A percentile compares a stretch with the other conserved stretches of the same genome.
phyloP scores from a whole-genome alignment of 805 yeast species.

The Candida pini region DNA sequence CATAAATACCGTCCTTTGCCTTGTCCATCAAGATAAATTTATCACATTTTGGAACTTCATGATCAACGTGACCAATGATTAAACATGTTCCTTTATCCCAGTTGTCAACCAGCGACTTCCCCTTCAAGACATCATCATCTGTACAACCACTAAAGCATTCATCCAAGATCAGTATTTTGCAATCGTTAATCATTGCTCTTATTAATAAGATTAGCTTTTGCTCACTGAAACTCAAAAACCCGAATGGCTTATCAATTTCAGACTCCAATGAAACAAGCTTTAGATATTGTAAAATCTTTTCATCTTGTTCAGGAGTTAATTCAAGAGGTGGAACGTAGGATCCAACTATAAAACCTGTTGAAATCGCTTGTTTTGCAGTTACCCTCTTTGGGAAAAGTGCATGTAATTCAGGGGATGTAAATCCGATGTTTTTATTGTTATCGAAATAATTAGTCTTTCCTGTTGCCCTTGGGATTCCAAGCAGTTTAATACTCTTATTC shows the following conservation, averaged over 20 bases:
- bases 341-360: constrained; percentile 75
- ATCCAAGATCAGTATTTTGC: constrained; percentile 74
- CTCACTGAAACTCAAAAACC: constrained; percentile 55
- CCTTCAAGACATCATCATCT: constrained; percentile 47
- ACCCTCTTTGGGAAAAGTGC: constrained; percentile 66
- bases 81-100: constrained; percentile 65
- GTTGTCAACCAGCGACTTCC: constrained; percentile 44
- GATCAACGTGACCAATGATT: constrained; percentile 74
- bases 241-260: constrained; percentile 37
- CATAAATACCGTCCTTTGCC: constrained; percentile 27
- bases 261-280: constrained; percentile 39
- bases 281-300: constrained; percentile 39
- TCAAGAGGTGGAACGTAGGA: constrained; percentile 47
- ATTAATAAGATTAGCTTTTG: constrained; percentile 76
- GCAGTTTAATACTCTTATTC: constrained; percentile 60
- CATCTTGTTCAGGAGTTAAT: constrained; percentile 32
- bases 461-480: constrained; percentile 63
- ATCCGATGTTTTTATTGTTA: constrained; percentile 74
- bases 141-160: constrained; percentile 94
- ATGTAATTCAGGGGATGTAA: constrained; percentile 89
- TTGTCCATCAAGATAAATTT: constrained; percentile 35
- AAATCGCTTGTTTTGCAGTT: constrained; percentile 50
- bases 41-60: constrained; percentile 75
- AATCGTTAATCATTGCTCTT: constrained; percentile 73
- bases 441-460: constrained; percentile 76